A percentile compares a stretch with the other conserved stretches of the same genome.
These are phyloP conservation scores for Barbarea vulgaris DNA, from an alignment of 345 rosid genomes.

Conservation along the genomic window DNA sequence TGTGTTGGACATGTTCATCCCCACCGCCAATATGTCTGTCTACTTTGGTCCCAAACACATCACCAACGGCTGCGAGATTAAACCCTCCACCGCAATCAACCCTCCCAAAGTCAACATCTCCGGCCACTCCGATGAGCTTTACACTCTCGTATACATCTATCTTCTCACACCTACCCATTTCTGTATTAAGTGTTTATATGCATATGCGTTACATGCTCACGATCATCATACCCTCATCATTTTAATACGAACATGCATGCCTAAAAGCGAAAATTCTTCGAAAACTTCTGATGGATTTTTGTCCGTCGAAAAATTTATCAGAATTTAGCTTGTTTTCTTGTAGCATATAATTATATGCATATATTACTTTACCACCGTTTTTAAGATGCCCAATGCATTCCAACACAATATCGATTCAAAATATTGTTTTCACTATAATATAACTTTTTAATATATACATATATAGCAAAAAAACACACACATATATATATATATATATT, in stretches of 20 bases:
- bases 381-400: background rate
- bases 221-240: background rate
- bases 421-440: background rate
- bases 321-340: background rate
- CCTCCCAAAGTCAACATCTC: conserved; percentile 69
- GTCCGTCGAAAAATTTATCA: too few relatives aligned
- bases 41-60: conserved; percentile 74
- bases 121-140: conserved; percentile 63
- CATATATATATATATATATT: background rate
- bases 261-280: too few relatives aligned
- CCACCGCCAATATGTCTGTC: conserved; percentile 60
- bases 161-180: background rate
- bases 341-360: too few relatives aligned
- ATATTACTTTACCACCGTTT: background rate
- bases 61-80: conserved; percentile 78
- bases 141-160: conserved; percentile 58
- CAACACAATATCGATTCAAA: background rate
- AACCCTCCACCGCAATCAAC: conserved; percentile 63
- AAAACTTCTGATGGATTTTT: too few relatives aligned
- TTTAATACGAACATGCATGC: conserved; percentile 17
- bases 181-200: background rate
- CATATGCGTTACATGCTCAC: conserved; percentile 16
- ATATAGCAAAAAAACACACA: background rate
- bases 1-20: conserved; percentile 83
- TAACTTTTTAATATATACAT: background rate